Conservation (phyloP, 2,329 filamentous ascomycete genomes). For the Teratosphaeria epicoccoides region DNA sequence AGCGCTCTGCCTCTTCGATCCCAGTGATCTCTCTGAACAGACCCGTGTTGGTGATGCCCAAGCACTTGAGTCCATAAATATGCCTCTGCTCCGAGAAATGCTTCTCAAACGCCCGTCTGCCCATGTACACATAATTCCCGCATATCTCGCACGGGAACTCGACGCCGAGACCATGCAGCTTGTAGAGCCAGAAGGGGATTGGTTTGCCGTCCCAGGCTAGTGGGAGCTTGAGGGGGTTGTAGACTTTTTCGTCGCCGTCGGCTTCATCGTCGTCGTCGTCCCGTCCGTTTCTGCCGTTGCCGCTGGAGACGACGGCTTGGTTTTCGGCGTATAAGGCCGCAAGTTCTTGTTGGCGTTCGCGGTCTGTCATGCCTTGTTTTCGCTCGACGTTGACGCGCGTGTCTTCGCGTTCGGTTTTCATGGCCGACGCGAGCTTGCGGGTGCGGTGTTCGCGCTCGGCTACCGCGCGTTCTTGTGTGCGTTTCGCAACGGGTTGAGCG, state of each 20-base stretch:
- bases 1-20: slow-evolving; percentile 75
- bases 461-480: slow-evolving; percentile 78
- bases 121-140: slow-evolving; percentile 98
- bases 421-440: slow-evolving; percentile 65
- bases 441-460: slow-evolving; percentile 81
- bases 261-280: slow-evolving; percentile 57
- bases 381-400: slow-evolving; percentile 92
- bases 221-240: slow-evolving; percentile 92
- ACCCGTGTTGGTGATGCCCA: slow-evolving; percentile 73
- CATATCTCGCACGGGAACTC: slow-evolving; percentile 96
- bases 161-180: slow-evolving; percentile 85
- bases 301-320: slow-evolving; percentile 28
- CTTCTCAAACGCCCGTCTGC: slow-evolving; percentile 89
- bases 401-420: slow-evolving; percentile 79
- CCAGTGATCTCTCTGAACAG: slow-evolving; percentile 89
- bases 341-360: slow-evolving; percentile 86
- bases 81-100: slow-evolving; percentile 94
- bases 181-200: slow-evolving; percentile 98
- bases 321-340: slow-evolving; percentile 68
- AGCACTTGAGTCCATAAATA: slow-evolving; percentile 83
- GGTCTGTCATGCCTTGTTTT: slow-evolving; percentile 93
- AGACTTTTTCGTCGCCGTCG: slow-evolving; percentile 66
- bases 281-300: slow-evolving; percentile 29
- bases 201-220: slow-evolving; percentile 98
- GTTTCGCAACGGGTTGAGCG: slow-evolving; percentile 19